Percentiles rank a stretch among this genome's conserved stretches.
Conservation (phyloP, 371 early-diverging fungal species). For the Syncephalastrum contaminatum region DNA sequence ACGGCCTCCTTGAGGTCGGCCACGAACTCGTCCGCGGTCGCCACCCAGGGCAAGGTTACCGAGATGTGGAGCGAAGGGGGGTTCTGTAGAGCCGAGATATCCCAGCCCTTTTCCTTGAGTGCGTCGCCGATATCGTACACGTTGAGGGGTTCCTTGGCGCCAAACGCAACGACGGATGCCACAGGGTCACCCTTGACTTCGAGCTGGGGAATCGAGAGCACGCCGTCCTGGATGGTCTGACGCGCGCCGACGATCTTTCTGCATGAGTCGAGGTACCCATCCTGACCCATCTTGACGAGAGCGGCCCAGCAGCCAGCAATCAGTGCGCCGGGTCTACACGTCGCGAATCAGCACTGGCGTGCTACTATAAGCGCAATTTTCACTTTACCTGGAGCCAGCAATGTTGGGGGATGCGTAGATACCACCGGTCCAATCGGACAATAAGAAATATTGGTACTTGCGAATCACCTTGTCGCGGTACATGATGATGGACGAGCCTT, state of each 20-base stretch:
- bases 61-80: slow-evolving; percentile 92
- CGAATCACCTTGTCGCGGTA: slow-evolving; percentile 76
- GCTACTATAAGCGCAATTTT: background rate
- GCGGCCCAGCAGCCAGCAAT: slow-evolving; percentile 98
- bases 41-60: slow-evolving; percentile 80
- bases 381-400: slow-evolving; percentile 79
- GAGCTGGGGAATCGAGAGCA: slow-evolving; percentile 68
- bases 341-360: background rate
- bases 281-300: slow-evolving; percentile 82
- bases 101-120: slow-evolving; percentile 78
- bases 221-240: slow-evolving; percentile 65
- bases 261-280: slow-evolving; percentile 84
- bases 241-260: slow-evolving; percentile 79
- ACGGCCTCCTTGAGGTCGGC: slow-evolving; percentile 80
- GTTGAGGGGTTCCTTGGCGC: slow-evolving; percentile 65
- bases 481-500: slow-evolving; percentile 96
- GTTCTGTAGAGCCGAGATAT: slow-evolving; percentile 84
- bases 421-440: slow-evolving; percentile 94
- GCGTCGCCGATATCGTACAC: slow-evolving; percentile 86
- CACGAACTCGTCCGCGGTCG: slow-evolving; percentile 72
- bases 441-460: slow-evolving; percentile 89
- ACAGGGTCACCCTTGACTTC: slow-evolving; percentile 85
- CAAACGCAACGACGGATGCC: slow-evolving; percentile 87
- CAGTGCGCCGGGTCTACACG: slow-evolving; percentile 81
- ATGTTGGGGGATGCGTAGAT: slow-evolving; percentile 94